Conservation (phyloP, 2,329 filamentous ascomycete genomes). For the Botrytis paeoniae region DNA sequence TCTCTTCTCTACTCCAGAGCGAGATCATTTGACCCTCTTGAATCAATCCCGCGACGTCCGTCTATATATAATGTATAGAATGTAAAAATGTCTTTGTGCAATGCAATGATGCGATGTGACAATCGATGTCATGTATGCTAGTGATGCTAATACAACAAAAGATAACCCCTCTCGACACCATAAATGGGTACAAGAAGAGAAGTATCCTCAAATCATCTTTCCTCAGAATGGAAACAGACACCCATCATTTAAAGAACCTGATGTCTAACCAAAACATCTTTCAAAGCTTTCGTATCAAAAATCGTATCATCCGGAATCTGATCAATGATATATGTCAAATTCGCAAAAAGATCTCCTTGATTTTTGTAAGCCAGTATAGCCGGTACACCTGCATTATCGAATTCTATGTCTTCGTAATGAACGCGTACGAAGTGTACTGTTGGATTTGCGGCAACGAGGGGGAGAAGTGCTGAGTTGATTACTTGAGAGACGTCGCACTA, state of each 20-base stretch:
- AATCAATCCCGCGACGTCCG: not conserved
- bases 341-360: slow-evolving; percentile 85
- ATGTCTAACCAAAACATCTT: slow-evolving; percentile 52
- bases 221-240: not conserved
- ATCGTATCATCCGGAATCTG: slow-evolving; percentile 72
- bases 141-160: not conserved
- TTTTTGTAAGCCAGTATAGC: slow-evolving; percentile 85
- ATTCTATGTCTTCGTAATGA: slow-evolving; percentile 88
- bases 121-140: not conserved
- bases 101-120: not conserved
- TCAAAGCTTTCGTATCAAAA: slow-evolving; percentile 54
- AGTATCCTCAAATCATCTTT: not conserved
- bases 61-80: not conserved
- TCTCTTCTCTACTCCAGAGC: not conserved
- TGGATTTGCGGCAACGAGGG: slow-evolving; percentile 68
- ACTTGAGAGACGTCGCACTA: slow-evolving; percentile 76
- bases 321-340: slow-evolving; percentile 80
- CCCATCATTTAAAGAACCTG: slow-evolving; percentile 39
- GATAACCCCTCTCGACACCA: not conserved
- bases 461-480: slow-evolving; percentile 74
- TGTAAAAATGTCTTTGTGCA: not conserved
- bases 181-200: slow-evolving; percentile 1
- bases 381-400: slow-evolving; percentile 83
- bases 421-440: slow-evolving; percentile 85
- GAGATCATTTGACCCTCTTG: no score